Conservation (phyloP, 306 rosid genomes). For the Arachis hypogaea region DNA sequence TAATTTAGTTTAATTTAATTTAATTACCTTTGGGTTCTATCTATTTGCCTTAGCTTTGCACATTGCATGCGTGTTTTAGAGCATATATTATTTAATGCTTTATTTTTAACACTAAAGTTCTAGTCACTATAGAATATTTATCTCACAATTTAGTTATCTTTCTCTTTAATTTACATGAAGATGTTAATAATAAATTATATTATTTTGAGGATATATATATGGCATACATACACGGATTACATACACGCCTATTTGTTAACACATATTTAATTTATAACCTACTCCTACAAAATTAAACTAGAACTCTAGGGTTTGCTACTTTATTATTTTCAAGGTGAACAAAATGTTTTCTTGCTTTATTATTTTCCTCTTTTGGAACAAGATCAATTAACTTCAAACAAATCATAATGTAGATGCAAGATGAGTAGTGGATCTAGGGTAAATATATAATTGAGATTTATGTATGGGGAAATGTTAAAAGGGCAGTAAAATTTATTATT, state of each 20-base stretch:
- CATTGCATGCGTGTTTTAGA: background rate
- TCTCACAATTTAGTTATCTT: background rate
- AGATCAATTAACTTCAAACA: background rate
- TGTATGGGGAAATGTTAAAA: background rate
- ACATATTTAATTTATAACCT: too few species aligned
- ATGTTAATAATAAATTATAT: too few species aligned
- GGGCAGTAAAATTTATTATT: too few species aligned
- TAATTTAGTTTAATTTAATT: too few species aligned
- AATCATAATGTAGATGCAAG: background rate
- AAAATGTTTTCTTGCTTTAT: background rate
- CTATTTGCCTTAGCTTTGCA: background rate
- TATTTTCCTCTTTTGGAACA: background rate
- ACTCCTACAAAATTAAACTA: too few species aligned
- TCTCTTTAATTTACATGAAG: too few species aligned
- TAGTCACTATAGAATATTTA: background rate
- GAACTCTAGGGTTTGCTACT: too few species aligned
- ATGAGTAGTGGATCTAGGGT: too few species aligned
- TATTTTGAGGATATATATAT: too few species aligned
- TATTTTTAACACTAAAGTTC: background rate
- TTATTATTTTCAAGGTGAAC: background rate
- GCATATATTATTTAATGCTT: background rate
- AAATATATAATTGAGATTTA: background rate
- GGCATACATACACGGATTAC: too few species aligned
- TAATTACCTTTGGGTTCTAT: slow-evolving; percentile 11
- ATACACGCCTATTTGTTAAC: too few species aligned